Conservation (phyloP, 75 land plant genomes). For the Adiantum capillusveneris region DNA sequence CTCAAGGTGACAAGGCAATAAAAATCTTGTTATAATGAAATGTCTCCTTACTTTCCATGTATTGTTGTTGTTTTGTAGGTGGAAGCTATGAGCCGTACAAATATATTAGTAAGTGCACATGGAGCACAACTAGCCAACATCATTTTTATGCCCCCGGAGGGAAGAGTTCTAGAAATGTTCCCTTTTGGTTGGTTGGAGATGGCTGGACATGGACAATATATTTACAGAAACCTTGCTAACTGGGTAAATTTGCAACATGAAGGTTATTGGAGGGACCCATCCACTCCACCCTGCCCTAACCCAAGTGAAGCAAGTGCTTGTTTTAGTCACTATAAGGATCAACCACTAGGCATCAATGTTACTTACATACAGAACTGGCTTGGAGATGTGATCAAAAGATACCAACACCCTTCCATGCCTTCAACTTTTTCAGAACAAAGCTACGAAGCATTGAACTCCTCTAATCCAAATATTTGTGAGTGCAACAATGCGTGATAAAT, state of each 20-base stretch:
- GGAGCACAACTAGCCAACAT: constrained; percentile 37
- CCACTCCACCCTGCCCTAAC: constrained; percentile 25
- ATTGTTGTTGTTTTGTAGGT: constrained; percentile 4
- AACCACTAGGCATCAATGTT: constrained; percentile 20
- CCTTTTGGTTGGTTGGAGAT: constrained; percentile 31
- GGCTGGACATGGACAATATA: constrained; percentile 30
- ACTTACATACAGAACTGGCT: constrained; percentile 18
- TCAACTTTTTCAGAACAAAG: too few relatives aligned
- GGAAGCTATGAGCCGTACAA: constrained; percentile 21
- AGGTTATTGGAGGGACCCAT: constrained; percentile 27
- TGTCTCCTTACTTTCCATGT: too few relatives aligned
- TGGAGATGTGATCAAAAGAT: constrained; percentile 8
- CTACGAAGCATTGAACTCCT: too few relatives aligned
- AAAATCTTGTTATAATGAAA: too few relatives aligned
- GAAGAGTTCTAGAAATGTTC: constrained; percentile 26
- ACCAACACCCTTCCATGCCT: neutral
- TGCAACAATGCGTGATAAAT: too few relatives aligned
- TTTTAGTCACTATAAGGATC: constrained; percentile 23
- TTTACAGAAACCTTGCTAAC: constrained; percentile 13
- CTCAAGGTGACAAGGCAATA: too few relatives aligned
- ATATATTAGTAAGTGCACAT: constrained; percentile 26
- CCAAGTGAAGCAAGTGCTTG: constrained; percentile 4
- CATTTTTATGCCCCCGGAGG: constrained; percentile 28
- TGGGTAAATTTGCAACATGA: constrained; percentile 22
- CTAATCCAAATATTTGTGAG: too few relatives aligned